Evolutionary conservation across 352 stramenopile genomes (phyloP).

Genomic region (Phytophthora foliorum): DNA sequence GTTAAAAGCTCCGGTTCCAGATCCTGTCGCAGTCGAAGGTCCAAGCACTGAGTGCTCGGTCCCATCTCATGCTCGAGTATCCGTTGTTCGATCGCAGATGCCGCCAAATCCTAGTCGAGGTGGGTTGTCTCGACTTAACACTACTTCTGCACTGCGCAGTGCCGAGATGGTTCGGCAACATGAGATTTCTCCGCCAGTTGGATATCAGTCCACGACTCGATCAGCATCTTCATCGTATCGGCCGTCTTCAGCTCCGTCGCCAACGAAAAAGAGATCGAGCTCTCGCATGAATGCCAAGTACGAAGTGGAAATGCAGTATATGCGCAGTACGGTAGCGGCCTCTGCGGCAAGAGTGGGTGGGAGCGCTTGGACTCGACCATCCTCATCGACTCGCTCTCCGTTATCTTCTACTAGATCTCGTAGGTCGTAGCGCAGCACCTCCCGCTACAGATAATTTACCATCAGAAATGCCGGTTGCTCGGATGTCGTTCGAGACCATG

Average conservation of each 20-base stretch:
- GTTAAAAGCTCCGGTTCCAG: neutral
- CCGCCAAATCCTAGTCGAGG: slow-evolving; percentile 12
- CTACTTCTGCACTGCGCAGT: slow-evolving; percentile 38
- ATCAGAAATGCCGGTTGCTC: neutral
- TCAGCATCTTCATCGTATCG: slow-evolving; percentile 18
- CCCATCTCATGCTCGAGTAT: neutral
- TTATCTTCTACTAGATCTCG: slow-evolving; percentile 13
- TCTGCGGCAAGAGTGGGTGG: slow-evolving; percentile 18
- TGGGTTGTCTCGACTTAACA: slow-evolving; percentile 20
- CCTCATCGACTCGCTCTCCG: slow-evolving; percentile 14
- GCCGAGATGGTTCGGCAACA: slow-evolving; percentile 55
- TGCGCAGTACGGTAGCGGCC: slow-evolving; percentile 45
- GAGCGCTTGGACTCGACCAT: slow-evolving; percentile 4
- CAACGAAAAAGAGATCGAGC: slow-evolving; percentile 28
- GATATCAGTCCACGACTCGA: slow-evolving; percentile 5
- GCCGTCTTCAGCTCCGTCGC: slow-evolving; percentile 26
- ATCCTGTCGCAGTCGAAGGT: slow-evolving; percentile 1
- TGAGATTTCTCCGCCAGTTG: slow-evolving; percentile 18
- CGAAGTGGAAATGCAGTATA: slow-evolving; percentile 66
- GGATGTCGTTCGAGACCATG: slow-evolving; percentile 3
- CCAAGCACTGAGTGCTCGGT: neutral
- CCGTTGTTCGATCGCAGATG: slow-evolving; percentile 2
- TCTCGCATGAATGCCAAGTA: slow-evolving; percentile 31
- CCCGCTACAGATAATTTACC: neutral
- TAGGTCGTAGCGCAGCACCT: slow-evolving; percentile 7